These are phyloP conservation scores for Penstemon eatonii DNA, from an alignment of 257 asterid genomes.

Conservation along the genomic window DNA sequence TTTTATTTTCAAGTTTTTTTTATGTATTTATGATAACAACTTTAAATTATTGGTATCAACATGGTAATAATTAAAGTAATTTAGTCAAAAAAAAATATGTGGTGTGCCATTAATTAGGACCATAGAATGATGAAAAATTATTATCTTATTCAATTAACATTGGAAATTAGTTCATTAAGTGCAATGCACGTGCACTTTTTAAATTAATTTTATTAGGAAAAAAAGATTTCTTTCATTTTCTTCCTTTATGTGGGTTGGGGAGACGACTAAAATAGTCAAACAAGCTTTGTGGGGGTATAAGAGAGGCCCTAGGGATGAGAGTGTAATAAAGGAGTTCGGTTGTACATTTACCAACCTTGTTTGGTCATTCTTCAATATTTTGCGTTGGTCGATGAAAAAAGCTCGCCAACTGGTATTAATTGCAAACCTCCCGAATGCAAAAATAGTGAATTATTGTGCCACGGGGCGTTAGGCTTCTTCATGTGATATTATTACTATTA, in stretches of 20 bases:
- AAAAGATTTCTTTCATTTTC: conserved; percentile 23
- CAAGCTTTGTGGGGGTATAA: conserved; percentile 41
- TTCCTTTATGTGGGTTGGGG: conserved; percentile 28
- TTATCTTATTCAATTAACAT: too few species aligned
- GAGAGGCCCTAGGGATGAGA: background rate
- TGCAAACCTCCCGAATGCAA: background rate
- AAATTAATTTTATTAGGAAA: background rate
- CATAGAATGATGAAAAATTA: too few species aligned
- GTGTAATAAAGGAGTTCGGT: conserved; percentile 57
- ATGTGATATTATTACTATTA: conserved; percentile 36
- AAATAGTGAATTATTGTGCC: conserved; percentile 37
- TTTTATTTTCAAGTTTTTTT: too few species aligned
- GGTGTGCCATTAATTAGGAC: too few species aligned
- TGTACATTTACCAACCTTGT: conserved; percentile 70
- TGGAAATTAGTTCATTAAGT: too few species aligned
- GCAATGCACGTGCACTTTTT: too few species aligned
- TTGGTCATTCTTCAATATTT: conserved; percentile 46
- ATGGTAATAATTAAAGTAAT: too few species aligned
- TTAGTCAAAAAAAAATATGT: too few species aligned
- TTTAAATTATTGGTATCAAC: too few species aligned
- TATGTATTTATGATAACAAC: too few species aligned
- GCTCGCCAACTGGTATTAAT: conserved; percentile 31
- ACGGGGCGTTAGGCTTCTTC: conserved; percentile 42
- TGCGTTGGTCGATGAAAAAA: conserved; percentile 55
- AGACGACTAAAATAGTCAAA: conserved; percentile 49